These are phyloP conservation scores for Coemansia sp. DNA, from an alignment of 192 early-diverging fungal species.

Conservation along the genomic window DNA sequence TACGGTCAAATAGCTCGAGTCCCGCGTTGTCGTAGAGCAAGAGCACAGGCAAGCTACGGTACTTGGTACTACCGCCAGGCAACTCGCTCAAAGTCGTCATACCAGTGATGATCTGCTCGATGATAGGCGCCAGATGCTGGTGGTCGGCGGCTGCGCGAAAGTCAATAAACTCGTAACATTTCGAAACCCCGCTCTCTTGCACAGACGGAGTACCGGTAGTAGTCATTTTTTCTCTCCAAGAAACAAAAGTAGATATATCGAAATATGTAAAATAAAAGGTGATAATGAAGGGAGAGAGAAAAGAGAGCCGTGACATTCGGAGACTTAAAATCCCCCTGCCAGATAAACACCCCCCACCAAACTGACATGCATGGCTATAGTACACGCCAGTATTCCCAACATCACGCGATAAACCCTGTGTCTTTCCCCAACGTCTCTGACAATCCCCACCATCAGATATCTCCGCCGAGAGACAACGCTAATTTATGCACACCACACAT, in stretches of 20 bases:
- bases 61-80: constrained; percentile 12
- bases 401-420: neutral
- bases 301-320: neutral
- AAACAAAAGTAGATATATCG: too few species aligned
- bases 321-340: neutral
- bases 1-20: constrained; percentile 87
- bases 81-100: constrained; percentile 22
- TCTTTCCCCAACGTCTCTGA: neutral
- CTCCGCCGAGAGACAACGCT: neutral
- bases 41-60: constrained; percentile 66
- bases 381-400: neutral
- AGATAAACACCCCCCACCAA: neutral
- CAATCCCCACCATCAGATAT: neutral
- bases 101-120: constrained; percentile 27
- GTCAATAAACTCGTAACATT: constrained; percentile 32
- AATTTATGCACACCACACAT: neutral
- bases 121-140: constrained; percentile 20
- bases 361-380: neutral
- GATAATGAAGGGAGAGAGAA: neutral
- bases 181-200: neutral
- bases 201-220: too few species aligned
- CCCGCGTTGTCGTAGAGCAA: constrained; percentile 85
- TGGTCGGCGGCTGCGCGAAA: constrained; percentile 10
- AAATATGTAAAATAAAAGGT: neutral
- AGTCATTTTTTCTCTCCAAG: neutral